phyloP scores from a whole-genome alignment of 495 filamentous ascomycete species.

The Penicillium canariense region DNA sequence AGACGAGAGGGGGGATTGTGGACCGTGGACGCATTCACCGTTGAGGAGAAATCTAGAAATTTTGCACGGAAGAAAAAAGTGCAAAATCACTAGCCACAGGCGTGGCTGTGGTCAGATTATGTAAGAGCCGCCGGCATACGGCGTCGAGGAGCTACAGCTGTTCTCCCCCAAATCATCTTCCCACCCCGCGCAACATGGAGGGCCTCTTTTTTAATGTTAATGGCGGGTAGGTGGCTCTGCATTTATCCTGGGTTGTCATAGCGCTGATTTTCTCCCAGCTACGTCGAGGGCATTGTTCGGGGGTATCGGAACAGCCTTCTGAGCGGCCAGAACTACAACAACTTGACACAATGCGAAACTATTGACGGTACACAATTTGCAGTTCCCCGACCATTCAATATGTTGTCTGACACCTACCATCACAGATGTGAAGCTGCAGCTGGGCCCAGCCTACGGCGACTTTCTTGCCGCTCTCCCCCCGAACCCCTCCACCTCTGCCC shows the following conservation, averaged over 20 bases:
- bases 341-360: constrained; percentile 96
- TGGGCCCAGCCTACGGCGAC: constrained; percentile 94
- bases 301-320: constrained; percentile 95
- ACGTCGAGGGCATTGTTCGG: constrained; percentile 93
- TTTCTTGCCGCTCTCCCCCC: constrained; percentile 92
- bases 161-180: constrained; percentile 19
- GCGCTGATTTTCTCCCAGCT: constrained; percentile 53
- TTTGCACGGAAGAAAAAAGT: constrained; percentile 34
- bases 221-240: constrained; percentile 63
- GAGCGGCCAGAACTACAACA: constrained; percentile 86
- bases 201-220: constrained; percentile 95
- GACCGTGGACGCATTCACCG: constrained; percentile 27
- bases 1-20: constrained; percentile 14
- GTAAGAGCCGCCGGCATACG: constrained; percentile 19
- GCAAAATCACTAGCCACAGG: constrained; percentile 27
- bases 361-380: constrained; percentile 72
- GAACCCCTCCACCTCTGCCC: constrained; percentile 92
- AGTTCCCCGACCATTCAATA: neutral
- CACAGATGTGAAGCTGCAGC: constrained; percentile 94
- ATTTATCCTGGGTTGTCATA: neutral
- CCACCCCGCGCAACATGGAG: constrained; percentile 64
- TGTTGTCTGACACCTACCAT: constrained; percentile 6
- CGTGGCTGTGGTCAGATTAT: constrained; percentile 29
- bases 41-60: constrained; percentile 33
- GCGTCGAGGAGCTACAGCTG: constrained; percentile 21